Percentiles rank a stretch among this genome's conserved stretches.
Evolutionary conservation across 1,139 yeast species (phyloP).

Genomic region (Taiozyma sp.): DNA sequence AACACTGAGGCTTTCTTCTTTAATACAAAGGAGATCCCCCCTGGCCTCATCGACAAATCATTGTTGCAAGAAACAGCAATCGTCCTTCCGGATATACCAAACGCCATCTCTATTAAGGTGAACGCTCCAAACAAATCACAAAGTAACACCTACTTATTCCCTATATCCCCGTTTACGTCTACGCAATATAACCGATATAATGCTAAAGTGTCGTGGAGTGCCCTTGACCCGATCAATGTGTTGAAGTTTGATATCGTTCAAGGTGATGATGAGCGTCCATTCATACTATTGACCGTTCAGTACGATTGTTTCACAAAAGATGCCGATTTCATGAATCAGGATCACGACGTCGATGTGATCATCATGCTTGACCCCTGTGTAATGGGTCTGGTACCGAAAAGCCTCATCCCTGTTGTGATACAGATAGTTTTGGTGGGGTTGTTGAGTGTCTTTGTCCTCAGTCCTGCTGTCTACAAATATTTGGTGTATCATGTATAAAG

Average conservation of each 20-base stretch:
- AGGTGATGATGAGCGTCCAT: background rate
- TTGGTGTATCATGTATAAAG: background rate
- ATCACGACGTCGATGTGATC: constrained; percentile 3
- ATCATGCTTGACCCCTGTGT: constrained; percentile 6
- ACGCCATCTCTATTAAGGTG: constrained; percentile 4
- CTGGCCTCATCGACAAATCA: background rate
- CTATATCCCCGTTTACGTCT: background rate
- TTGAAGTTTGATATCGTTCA: constrained; percentile 7
- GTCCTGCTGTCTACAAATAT: background rate
- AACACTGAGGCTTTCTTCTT: constrained; percentile 19
- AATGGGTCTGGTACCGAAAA: constrained; percentile 8
- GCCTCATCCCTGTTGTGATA: constrained; percentile 1
- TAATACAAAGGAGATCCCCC: background rate
- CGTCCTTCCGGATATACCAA: constrained; percentile 1
- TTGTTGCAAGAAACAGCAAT: background rate
- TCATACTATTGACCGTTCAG: constrained; percentile 6
- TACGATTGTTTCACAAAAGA: constrained; percentile 15
- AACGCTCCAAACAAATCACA: background rate
- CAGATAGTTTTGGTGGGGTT: background rate
- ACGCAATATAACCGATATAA: constrained; percentile 12
- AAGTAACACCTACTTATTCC: background rate
- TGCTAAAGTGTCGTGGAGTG: constrained; percentile 21
- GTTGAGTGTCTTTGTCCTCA: background rate
- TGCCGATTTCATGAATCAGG: constrained; percentile 7
- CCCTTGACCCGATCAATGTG: constrained; percentile 17